These are phyloP conservation scores for Rhytidiadelphus loreus DNA, from an alignment of 225 moss, liverwort and hornwort genomes.

Conservation along the genomic window DNA sequence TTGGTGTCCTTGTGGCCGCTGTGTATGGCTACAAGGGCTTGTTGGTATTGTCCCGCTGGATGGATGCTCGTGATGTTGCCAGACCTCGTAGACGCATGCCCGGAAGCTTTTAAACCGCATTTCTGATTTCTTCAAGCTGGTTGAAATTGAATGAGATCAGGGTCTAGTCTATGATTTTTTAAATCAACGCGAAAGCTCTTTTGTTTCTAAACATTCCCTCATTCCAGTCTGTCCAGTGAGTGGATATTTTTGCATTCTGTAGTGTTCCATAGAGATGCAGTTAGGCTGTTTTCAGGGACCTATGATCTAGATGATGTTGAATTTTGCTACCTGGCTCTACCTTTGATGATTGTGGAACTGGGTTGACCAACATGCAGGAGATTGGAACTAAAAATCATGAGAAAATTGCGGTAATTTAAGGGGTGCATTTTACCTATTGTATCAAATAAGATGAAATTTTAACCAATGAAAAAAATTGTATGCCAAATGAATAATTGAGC, in stretches of 20 bases:
- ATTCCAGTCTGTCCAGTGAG: neutral
- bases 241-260: neutral
- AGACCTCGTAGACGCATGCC: conserved; percentile 43
- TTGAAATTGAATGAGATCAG: neutral
- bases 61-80: conserved; percentile 48
- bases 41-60: conserved; percentile 32
- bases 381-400: neutral
- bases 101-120: conserved; percentile 7
- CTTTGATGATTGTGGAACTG: neutral
- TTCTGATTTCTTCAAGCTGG: neutral
- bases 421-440: neutral
- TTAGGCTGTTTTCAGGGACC: neutral
- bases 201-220: neutral
- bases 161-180: neutral
- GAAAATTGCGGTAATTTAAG: neutral
- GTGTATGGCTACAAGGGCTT: conserved; percentile 45
- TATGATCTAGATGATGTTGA: neutral
- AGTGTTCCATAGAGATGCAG: neutral
- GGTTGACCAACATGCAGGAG: neutral
- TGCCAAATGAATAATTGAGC: too few relatives aligned
- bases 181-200: neutral
- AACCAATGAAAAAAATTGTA: too few relatives aligned
- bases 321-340: neutral
- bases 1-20: neutral
- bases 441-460: neutral